phyloP scores from a whole-genome alignment of 495 filamentous ascomycete species.

The Penicillium paradoxum region DNA sequence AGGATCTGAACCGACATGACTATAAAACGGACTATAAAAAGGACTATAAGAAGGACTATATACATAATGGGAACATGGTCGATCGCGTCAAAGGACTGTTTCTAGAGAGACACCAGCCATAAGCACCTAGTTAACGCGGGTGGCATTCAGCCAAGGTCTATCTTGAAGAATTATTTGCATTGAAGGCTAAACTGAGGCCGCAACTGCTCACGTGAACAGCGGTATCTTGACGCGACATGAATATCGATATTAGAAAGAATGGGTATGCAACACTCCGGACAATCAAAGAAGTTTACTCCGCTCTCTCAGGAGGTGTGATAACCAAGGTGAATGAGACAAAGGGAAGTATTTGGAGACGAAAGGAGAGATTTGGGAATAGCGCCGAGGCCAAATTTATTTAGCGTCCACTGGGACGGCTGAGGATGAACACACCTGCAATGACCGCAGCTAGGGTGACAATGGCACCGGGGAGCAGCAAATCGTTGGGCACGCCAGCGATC shows the following conservation, averaged over 20 bases:
- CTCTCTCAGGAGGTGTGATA: conserved; percentile 9
- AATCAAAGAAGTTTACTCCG: conserved; percentile 1
- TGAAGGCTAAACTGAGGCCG: conserved; percentile 24
- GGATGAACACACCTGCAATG: conserved; percentile 88
- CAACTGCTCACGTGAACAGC: conserved; percentile 26
- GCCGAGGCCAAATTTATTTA: conserved; percentile 34
- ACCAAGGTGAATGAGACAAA: conserved; percentile 14
- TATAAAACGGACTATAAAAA: neutral
- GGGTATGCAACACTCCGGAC: conserved; percentile 18
- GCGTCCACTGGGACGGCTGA: conserved; percentile 68
- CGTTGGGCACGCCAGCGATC: conserved; percentile 90
- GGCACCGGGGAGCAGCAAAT: conserved; percentile 86
- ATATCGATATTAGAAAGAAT: conserved; percentile 29
- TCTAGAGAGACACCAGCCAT: too few species aligned
- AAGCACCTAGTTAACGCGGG: too few species aligned
- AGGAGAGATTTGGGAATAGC: conserved; percentile 10
- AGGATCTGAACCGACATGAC: neutral
- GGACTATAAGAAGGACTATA: too few species aligned
- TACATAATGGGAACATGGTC: neutral
- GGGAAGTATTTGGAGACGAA: conserved; percentile 10
- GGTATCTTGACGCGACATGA: conserved; percentile 28
- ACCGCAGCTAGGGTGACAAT: conserved; percentile 93
- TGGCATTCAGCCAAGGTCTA: neutral
- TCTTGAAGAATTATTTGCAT: conserved; percentile 24
- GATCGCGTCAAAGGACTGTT: neutral